Base-by-base conservation (phyloP, 441 rosid species). In the Omphalea diandra region DNA sequence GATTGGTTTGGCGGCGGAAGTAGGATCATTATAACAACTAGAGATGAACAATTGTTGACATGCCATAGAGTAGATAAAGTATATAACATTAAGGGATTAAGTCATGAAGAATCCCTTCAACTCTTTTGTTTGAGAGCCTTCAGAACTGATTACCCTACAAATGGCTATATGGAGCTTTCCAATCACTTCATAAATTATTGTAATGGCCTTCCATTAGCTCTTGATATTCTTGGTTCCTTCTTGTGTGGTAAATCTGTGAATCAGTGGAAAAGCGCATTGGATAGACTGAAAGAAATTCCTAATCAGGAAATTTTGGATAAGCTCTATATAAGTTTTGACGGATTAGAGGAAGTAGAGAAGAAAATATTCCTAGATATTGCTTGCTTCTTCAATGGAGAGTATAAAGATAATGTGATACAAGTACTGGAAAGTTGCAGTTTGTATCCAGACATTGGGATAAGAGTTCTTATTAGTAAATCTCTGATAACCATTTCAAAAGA, bases 301-400 rank as follows among this genome's bases (percentile, higher is more conserved):
- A 47, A 66, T 52, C 20, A 20, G 40, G 12, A 58, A 5, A 73
- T 73, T 22, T 32, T 65, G 35, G 54, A 65, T 49, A 66, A 65
- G 40, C 65, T 73, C 58, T 3, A 57, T 17, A 58, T 73, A 65
- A 73, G 71, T 49, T 66, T 66, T 59, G 60, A 73, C 63, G 77
- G 73, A 54, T 15, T 73, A 33, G 46, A 73, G 12, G 63, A 67
- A 14, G 15, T 58, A 31, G 67, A 73, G 24, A 65, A 67, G 46
- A 62, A 71, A 53, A 55, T 71, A 54, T 71, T 71, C 35, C 41
- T 72, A 1, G 69, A 72, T 31, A 67, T 73, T 67, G 76, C 76
- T n/a, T 73, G 68, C 15, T 73, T 73, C 14, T 73, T 67, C 55
- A 67, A 61, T 9, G 46, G 50, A 5, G 62, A 61, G 38, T 64